Conservation (phyloP, 2,329 filamentous ascomycete species). For the Claviceps sp. region DNA sequence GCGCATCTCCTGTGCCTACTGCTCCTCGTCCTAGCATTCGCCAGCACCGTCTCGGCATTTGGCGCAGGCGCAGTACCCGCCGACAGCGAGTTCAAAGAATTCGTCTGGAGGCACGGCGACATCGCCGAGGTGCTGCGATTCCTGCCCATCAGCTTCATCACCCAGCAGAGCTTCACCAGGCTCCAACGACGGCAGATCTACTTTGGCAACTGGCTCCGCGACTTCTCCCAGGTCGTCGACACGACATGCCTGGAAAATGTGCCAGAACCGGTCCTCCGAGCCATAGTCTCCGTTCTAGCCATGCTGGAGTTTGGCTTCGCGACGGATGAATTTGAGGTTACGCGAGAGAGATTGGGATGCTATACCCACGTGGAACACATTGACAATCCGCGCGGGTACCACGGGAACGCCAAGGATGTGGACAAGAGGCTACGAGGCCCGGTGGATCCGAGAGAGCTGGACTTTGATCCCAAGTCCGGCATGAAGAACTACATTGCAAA, state of each 20-base stretch:
- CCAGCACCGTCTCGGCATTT: conserved; percentile 20
- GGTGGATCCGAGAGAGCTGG: conserved; percentile 41
- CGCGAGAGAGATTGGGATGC: conserved; percentile 59
- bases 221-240: conserved; percentile 68
- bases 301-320: conserved; percentile 43
- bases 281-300: conserved; percentile 17
- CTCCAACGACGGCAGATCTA: conserved; percentile 25
- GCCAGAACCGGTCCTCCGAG: conserved; percentile 15
- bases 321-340: conserved; percentile 69
- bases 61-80: conserved; percentile 25
- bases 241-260: conserved; percentile 29
- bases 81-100: conserved; percentile 25
- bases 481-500: conserved; percentile 98
- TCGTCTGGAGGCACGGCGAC: conserved; percentile 27
- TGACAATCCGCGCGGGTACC: conserved; percentile 66
- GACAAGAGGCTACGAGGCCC: conserved; percentile 32
- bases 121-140: conserved; percentile 24
- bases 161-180: conserved; percentile 23
- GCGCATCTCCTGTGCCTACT: conserved; percentile 4
- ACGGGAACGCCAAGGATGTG: conserved; percentile 58
- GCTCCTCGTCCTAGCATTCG: conserved; percentile 15
- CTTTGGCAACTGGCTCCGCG: conserved; percentile 37
- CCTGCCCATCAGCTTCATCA: conserved; percentile 23
- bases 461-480: conserved; percentile 57
- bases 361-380: conserved; percentile 62